phyloP scores from a whole-genome alignment of 345 rosid species.

The Excoecaria agallocha region DNA sequence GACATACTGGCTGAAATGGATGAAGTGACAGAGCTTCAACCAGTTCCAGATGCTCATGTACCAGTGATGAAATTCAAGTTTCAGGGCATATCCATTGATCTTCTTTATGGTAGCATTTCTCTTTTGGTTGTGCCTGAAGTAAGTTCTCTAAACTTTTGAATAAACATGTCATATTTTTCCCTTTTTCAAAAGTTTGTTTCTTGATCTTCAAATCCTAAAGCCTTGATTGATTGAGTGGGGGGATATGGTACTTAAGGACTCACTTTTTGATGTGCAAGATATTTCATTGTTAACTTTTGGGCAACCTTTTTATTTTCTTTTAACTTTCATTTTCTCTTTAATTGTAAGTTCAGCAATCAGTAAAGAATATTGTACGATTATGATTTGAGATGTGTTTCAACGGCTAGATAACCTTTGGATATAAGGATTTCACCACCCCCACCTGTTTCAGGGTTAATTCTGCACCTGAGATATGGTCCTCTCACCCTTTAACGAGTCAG shows the following conservation, averaged over 20 bases:
- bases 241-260: neutral
- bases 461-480: neutral
- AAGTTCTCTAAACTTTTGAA: slow-evolving; percentile 9
- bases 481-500: neutral
- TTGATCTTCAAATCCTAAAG: neutral
- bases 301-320: neutral
- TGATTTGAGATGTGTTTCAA: neutral
- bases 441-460: neutral
- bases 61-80: slow-evolving; percentile 36
- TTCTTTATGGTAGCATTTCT: slow-evolving; percentile 35
- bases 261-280: neutral
- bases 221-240: neutral
- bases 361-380: neutral
- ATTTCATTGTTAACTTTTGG: neutral
- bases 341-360: neutral
- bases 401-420: neutral
- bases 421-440: neutral
- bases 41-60: slow-evolving; percentile 34
- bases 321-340: neutral
- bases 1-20: slow-evolving; percentile 28
- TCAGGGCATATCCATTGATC: slow-evolving; percentile 34
- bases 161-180: neutral
- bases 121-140: slow-evolving; percentile 33
- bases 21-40: slow-evolving; percentile 33
- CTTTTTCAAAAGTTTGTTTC: neutral